Percentiles rank a stretch among this genome's conserved stretches.
Evolutionary conservation across 2,329 filamentous ascomycete genomes (phyloP).

Genomic region (Knoxdaviesia proteae): DNA sequence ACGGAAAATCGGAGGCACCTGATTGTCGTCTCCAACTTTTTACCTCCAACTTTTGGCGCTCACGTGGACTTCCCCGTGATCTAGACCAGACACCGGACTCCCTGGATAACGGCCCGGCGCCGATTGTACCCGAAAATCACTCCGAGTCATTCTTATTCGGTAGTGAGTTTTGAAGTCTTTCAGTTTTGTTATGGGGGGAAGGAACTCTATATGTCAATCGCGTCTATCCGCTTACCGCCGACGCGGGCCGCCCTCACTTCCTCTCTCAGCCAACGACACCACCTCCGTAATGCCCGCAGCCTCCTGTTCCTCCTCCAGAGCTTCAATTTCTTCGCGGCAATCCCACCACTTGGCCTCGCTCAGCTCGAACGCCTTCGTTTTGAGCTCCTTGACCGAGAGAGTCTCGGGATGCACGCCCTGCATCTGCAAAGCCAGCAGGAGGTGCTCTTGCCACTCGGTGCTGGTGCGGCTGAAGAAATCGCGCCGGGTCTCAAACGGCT

Average conservation of each 20-base stretch:
- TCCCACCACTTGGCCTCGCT: conserved; percentile 99
- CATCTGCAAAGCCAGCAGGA: conserved; percentile 55
- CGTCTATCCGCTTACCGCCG: conserved; percentile 5
- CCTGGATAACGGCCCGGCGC: too few species aligned
- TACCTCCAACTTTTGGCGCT: too few species aligned
- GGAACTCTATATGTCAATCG: background rate
- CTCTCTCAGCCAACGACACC: conserved; percentile 62
- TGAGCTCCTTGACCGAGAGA: conserved; percentile 71
- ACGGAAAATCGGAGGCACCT: too few species aligned
- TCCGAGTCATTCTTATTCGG: too few species aligned
- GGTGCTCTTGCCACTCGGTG: conserved; percentile 72
- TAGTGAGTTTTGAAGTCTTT: background rate
- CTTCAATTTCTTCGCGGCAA: conserved; percentile 78
- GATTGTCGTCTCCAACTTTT: too few species aligned
- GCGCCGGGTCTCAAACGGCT: conserved; percentile 74
- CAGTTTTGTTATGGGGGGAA: background rate
- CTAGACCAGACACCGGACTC: too few species aligned
- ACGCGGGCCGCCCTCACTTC: conserved; percentile 22
- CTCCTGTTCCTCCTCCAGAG: conserved; percentile 87
- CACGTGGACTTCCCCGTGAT: too few species aligned
- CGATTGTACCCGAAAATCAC: too few species aligned
- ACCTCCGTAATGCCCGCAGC: conserved; percentile 89
- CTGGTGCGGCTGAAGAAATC: conserved; percentile 85
- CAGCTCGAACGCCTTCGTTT: conserved; percentile 71
- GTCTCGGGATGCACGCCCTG: conserved; percentile 45